phyloP scores from a whole-genome alignment of 2,329 filamentous ascomycete genomes.

The Cladosporium velox region DNA sequence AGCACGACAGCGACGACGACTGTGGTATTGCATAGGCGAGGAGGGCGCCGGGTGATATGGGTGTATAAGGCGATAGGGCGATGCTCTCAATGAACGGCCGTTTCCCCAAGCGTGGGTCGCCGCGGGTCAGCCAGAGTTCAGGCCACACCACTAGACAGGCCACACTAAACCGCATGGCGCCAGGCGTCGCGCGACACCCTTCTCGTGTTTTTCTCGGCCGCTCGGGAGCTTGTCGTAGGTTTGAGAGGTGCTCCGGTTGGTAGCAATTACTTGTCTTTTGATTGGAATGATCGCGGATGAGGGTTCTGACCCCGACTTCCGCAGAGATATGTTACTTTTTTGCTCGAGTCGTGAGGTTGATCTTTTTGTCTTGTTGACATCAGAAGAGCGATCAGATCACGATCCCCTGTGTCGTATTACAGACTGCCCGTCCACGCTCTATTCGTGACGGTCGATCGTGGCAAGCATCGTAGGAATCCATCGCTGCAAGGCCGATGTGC shows the following conservation, averaged over 20 bases:
- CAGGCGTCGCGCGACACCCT: constrained; percentile 20
- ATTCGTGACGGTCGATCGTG: constrained; percentile 4
- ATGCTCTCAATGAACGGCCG: constrained; percentile 18
- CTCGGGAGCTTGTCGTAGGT: constrained; percentile 18
- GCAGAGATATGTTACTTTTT: not conserved
- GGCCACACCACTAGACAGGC: constrained; percentile 8
- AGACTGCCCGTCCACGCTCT: not conserved
- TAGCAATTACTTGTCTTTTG: not conserved
- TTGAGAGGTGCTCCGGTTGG: not conserved
- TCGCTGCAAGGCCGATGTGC: constrained; percentile 9
- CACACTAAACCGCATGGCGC: constrained; percentile 10
- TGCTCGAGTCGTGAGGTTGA: not conserved
- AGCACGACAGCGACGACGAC: constrained; percentile 14
- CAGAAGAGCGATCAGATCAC: not conserved
- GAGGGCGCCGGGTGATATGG: constrained; percentile 20
- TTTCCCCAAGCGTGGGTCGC: constrained; percentile 20
- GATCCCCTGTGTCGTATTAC: not conserved
- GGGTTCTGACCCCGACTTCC: constrained; percentile 12
- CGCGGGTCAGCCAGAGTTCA: constrained; percentile 17
- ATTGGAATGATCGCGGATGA: constrained; percentile 1
- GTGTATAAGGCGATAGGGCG: constrained; percentile 21
- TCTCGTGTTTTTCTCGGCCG: constrained; percentile 18
- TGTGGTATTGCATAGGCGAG: constrained; percentile 11
- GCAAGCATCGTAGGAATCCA: constrained; percentile 1
- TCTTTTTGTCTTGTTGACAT: not conserved